Conservation (phyloP, 169 alveolate species). For the Eimeria zaria region DNA sequence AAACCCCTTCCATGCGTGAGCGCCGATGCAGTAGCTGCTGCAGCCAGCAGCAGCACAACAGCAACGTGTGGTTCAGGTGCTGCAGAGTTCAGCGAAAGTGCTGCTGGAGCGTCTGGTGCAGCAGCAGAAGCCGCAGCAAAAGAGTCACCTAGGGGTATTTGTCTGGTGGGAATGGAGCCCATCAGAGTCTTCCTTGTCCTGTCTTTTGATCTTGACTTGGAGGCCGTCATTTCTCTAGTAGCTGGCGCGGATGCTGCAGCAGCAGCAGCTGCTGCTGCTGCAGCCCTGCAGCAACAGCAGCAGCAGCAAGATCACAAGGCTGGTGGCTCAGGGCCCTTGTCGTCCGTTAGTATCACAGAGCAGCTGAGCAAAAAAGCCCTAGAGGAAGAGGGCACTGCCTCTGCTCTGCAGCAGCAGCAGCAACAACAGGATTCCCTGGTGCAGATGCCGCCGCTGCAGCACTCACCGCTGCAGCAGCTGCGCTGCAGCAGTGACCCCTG, state of each 20-base stretch:
- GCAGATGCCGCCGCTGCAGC: conserved; percentile 23
- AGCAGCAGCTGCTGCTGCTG: conserved; percentile 40
- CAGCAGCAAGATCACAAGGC: neutral
- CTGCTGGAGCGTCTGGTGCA: neutral
- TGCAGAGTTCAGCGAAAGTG: conserved; percentile 2
- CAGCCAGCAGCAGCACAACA: conserved; percentile 44
- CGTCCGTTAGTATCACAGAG: neutral
- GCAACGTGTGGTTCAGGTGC: conserved; percentile 60
- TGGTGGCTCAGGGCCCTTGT: neutral
- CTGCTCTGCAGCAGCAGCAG: neutral
- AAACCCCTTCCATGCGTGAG: neutral
- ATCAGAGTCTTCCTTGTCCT: neutral
- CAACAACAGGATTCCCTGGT: neutral
- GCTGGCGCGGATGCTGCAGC: conserved; percentile 40
- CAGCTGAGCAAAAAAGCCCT: neutral
- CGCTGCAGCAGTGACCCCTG: conserved; percentile 51
- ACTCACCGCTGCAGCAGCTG: conserved; percentile 10
- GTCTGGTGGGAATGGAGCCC: neutral
- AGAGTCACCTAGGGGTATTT: neutral
- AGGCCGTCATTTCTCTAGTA: conserved; percentile 16
- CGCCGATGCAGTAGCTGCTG: conserved; percentile 12
- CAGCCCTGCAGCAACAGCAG: conserved; percentile 17
- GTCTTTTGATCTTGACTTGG: conserved; percentile 46
- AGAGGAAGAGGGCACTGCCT: neutral
- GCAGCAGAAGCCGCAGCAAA: conserved; percentile 17